phyloP scores from a whole-genome alignment of 106 monocot genomes.

The Dendrobium officinale region DNA sequence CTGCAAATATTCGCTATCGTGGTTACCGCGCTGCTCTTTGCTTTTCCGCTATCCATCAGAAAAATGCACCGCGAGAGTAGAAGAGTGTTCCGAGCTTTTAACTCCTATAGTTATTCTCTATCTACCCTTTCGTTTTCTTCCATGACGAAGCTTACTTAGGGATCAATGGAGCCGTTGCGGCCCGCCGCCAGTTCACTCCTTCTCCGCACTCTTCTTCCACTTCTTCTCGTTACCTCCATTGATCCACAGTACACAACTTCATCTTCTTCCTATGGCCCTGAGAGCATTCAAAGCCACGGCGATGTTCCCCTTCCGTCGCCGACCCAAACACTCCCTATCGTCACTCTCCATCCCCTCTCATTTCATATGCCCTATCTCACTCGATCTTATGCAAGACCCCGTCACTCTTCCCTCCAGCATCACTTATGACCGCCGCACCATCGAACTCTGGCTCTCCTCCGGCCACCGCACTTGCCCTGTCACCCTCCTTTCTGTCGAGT shows the following conservation, averaged over 20 bases:
- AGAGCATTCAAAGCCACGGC: not conserved
- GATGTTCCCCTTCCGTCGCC: not conserved
- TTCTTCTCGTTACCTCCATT: not conserved
- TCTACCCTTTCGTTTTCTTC: too few species aligned
- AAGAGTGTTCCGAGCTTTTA: too few species aligned
- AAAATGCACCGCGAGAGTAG: too few species aligned
- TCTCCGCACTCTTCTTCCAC: not conserved
- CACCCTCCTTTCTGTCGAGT: not conserved
- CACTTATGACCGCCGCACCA: conserved; percentile 39
- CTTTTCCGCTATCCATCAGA: too few species aligned
- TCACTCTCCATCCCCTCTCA: conserved; percentile 17
- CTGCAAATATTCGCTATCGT: too few species aligned
- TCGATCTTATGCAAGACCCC: conserved; percentile 44
- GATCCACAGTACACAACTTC: not conserved
- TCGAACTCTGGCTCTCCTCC: conserved; percentile 36
- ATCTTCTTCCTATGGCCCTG: not conserved
- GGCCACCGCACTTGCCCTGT: conserved; percentile 31
- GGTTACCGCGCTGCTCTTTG: too few species aligned
- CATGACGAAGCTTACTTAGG: too few species aligned
- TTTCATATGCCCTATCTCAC: conserved; percentile 44
- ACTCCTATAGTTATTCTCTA: too few species aligned
- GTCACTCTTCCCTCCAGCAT: conserved; percentile 35
- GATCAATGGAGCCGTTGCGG: too few species aligned
- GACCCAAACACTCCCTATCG: not conserved
- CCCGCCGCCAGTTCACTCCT: too few species aligned